These are phyloP conservation scores for Protostelium mycophagum DNA, from an alignment of 78 protist genomes.

Conservation along the genomic window DNA sequence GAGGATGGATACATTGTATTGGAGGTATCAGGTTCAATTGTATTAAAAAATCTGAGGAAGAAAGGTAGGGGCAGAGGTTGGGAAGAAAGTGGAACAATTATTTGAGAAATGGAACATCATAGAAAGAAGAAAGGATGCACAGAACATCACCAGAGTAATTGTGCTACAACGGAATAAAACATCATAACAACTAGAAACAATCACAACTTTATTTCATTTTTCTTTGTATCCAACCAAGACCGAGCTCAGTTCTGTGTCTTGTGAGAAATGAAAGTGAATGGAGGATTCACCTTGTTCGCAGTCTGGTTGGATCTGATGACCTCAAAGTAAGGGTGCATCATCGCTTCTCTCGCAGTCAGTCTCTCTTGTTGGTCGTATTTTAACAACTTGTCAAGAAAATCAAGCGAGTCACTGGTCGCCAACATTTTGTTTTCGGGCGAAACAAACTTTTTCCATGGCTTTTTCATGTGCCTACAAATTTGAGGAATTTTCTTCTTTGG, in stretches of 20 bases:
- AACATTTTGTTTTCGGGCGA: slow-evolving; percentile 59
- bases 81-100: background rate
- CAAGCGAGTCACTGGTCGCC: slow-evolving; percentile 90
- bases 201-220: background rate
- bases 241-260: background rate
- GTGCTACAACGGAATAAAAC: too few relatives aligned
- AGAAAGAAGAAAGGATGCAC: too few relatives aligned
- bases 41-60: background rate
- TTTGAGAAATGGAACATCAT: background rate
- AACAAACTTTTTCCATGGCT: slow-evolving; percentile 39
- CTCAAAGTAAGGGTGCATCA: slow-evolving; percentile 55
- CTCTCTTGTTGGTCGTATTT: slow-evolving; percentile 86
- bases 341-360: slow-evolving; percentile 64
- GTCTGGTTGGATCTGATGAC: slow-evolving; percentile 7
- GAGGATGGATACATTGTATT: background rate
- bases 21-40: background rate
- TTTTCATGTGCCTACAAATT: slow-evolving; percentile 15
- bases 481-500: background rate
- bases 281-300: too few relatives aligned
- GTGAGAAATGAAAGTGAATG: too few relatives aligned
- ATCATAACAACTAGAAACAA: too few relatives aligned
- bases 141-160: too few relatives aligned
- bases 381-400: slow-evolving; percentile 88
- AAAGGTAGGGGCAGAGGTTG: background rate
- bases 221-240: background rate